Evolutionary conservation across 108 stramenopile genomes (phyloP).

Genomic region (Chaetoceros tenuissimus): DNA sequence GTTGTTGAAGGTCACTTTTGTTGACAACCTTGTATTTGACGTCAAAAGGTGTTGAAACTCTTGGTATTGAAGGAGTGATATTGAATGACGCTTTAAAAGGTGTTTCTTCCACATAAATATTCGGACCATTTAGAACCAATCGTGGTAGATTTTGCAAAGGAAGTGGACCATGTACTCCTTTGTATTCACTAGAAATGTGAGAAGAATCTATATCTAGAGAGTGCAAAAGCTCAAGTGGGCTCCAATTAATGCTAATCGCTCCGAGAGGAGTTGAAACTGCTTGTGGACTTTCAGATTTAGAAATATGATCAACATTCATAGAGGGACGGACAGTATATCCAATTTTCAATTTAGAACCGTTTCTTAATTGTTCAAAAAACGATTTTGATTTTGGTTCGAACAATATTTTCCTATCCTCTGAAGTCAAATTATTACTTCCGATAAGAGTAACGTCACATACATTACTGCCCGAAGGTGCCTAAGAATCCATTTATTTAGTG

Average conservation of each 20-base stretch:
- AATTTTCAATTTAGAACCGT: constrained; percentile 42
- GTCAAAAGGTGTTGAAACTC: constrained; percentile 54
- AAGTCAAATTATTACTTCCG: too few relatives aligned
- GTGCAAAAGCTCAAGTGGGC: constrained; percentile 35
- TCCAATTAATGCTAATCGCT: constrained; percentile 51
- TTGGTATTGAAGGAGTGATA: constrained; percentile 28
- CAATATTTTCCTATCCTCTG: too few relatives aligned
- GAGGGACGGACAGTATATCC: constrained; percentile 31
- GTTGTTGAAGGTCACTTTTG: constrained; percentile 50
- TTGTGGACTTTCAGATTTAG: constrained; percentile 12
- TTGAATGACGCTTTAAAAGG: constrained; percentile 50
- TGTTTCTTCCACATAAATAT: constrained; percentile 49
- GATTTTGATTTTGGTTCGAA: too few relatives aligned
- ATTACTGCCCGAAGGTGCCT: too few relatives aligned
- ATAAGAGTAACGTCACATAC: too few relatives aligned
- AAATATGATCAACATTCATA: constrained; percentile 17
- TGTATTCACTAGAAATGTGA: constrained; percentile 1
- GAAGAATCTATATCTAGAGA: constrained; percentile 11
- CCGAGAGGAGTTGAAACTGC: constrained; percentile 41
- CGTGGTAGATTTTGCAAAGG: constrained; percentile 18
- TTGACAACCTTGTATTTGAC: constrained; percentile 53
- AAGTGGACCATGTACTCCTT: constrained; percentile 56
- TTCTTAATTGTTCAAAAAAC: constrained; percentile 7
- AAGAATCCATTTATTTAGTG: too few relatives aligned
- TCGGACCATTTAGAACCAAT: constrained; percentile 54